Base-by-base conservation (phyloP, 2,329 filamentous ascomycete genomes). In the Pezicula radicicola region DNA sequence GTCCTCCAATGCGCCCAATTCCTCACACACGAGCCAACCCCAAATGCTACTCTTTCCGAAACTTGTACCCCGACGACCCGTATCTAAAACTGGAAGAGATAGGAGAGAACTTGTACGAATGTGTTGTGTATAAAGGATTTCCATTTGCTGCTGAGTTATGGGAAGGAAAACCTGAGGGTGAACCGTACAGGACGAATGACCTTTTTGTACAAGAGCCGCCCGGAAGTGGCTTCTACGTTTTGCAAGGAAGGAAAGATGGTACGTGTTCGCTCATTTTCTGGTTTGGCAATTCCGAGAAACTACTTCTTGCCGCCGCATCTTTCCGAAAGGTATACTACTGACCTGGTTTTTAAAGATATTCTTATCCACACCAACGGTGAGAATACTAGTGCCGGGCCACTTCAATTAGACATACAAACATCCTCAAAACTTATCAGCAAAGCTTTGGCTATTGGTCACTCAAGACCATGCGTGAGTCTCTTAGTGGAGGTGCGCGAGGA, bases 121-220 rank as follows among this genome's bases (percentile, higher is more conserved):
- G 63, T 41, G 58, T 66, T 18, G 60, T 66, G 3, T 59, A 66
- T 44, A 63, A 63, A 49, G 65, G 65, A 3, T 67, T 67, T 49
- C 59, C 62, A 25, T 48, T 66, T 35, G 64, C 66, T n/a, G 66
- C 66, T n/a, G 60, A 66, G 27, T 51, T 67, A 36, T 68, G 64
- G 64, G 49, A 60, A 41, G 46, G 51, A 30, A 55, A 56, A 44
- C 48, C 45, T 35, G 60, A 57, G 19, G 55, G 62, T 47, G 57
- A 63, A 15, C 63, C 64, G 15, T 64, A 63, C 47, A 55, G 63
- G 13, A 67, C 63, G 0, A 65, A 63, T 52, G 65, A 67, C 45
- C 49, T 67, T 1, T 67, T 68, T 47, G 48, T 62, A n/a, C 60
- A 67, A 54, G 60, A 65, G 27, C 61, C 62, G 16, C 62, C 60